Base-by-base conservation (phyloP, 768 basidiomycete species). In the Tremella fuciformis region DNA sequence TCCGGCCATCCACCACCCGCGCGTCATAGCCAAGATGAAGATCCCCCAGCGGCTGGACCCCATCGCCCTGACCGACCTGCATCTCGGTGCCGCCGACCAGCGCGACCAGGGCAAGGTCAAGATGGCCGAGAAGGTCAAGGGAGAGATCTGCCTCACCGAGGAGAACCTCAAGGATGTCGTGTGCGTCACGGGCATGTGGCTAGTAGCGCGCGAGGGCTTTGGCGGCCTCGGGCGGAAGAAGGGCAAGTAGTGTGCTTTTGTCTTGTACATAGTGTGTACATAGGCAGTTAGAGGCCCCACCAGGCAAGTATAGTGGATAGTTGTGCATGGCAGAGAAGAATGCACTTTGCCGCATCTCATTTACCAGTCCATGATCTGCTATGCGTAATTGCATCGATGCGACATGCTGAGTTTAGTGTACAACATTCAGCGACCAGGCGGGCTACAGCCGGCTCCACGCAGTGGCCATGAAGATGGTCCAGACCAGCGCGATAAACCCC, bases 131-230 rank as follows among this genome's bases (percentile, higher is more conserved):
- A 47, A 44, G 52, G 59, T 63, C n/a, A 51, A 59, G 38, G 64
- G 65, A 13, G 85, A 84, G 25, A 76, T 89, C 41, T 78, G 84
- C 29, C 77, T 97, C 51, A 88, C 85, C 1, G 90, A 89, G 47
- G 92, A 94, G 78, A 90, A 93, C 76, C 86, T 96, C 77, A 93
- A 96, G 78, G 93, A 97, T 78, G 82, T 89, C 16, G 85, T 94
- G 57, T 89, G 87, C 66, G 86, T 85, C 40, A 94, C 89, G 0
- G 88, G 85, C 3, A 79, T 96, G 75, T 97, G 92, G 91, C 77
- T 97, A 52, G 86, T 91, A 18, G 91, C 93, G 1, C 81, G 93
- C 50, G 91, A 97, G 76, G 86, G 86, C n/a, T 89, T 94, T 75
- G 90, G 90, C 1, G 92, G 92, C 1, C 83, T 93, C 40, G 91